Evolutionary conservation across 176 grass and related monocot species (phyloP), one percentile per base, ranked within the genome.

Genomic region (Aegilops tauschii): DNA sequence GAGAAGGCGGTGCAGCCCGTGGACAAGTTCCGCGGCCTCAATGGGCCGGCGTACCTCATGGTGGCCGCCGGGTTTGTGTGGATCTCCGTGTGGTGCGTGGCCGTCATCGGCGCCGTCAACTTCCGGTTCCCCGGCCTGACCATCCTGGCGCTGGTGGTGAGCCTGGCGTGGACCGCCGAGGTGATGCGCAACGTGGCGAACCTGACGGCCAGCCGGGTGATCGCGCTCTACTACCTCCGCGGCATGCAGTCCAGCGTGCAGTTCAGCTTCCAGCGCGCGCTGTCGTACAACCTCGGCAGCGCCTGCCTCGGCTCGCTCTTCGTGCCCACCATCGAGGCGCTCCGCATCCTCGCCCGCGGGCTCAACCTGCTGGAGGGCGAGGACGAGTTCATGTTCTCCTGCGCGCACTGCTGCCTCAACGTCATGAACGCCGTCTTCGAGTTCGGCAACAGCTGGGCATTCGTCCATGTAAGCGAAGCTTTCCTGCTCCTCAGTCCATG

Each of bases 361-460:
- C 94, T 99, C 58, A 99, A 99, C 79, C 89, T 99, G 56, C 86
- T 99, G 8, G 97, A 99, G 81, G 97, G 97, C 13, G 97, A 99
- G 89, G 97, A 99, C 66, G 97, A 99, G 82, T 99, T 99, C 94
- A 90, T 99, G 90, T 99, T 99, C 92, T 99, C 97, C 58, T 99
- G 94, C 71, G 94, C 97, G 0, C 97, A 99, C 86, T 99, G 97
- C 89, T 99, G 97, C 86, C 92, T 99, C 73, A 44, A 88, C 61
- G 94, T 99, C 62, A 99, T 99, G 97, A 93, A 99, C 75, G 91
- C 80, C 56, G 39, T 99, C 84, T 99, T 99, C 79, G 56, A 82
- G 88, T 94, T 93, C 89, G 97, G 97, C 90, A 99, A 99, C 88
- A 91, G 88, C 69, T 99, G 97, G 97, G 97, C 97, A 0, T 99